Evolutionary conservation across 495 filamentous ascomycete genomes (phyloP), one percentile per base, ranked within the genome.

Genomic region (Viridothelium virens): DNA sequence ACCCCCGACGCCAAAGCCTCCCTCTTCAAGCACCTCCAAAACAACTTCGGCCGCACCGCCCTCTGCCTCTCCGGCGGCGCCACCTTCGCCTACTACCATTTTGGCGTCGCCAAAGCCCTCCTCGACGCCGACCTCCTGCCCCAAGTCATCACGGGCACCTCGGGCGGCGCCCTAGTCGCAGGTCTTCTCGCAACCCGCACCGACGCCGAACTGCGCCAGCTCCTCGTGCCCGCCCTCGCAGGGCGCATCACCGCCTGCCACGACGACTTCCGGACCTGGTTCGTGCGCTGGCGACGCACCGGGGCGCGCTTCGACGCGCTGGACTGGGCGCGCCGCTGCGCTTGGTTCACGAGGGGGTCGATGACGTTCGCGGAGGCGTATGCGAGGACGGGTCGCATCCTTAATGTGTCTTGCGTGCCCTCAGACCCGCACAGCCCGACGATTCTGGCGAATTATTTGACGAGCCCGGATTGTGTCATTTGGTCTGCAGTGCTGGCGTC

Each of bases 401-500:
- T 98, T 66, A 98, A 98, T 74, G 91, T 98, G 41, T 90, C 89
- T 34, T 98, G 94, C 77, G 89, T 98, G n/a, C 95, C 94, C 2
- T 92, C 92, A 2, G 94, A 98, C 74, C 95, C 94, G 41, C 91
- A 98, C 76, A 91, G 88, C 38, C 92, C 92, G 2, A 91, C 90
- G 12, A 92, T 97, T 64, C 81, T 97, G 14, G 87, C 88, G 65
- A 98, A 98, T 78, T 96, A 97, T 74, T 81, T 97, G 36, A 98
- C 94, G 3, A 87, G 86, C 11, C 95, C 95, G 0, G 90, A 98
- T 79, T 97, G 95, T 72, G 95, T 97, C 61, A 95, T 98, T 66
- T 98, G 96, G 92, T 94, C 90, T 34, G 95, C 95, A 12, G 92
- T 97, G 7, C 80, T 98, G 12, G 94, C 95, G 11, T 97, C 92